A percentile compares a stretch with the other conserved stretches of the same genome.
Conservation (phyloP, 371 early-diverging fungal species). For the Lichtheimia ramosa region DNA sequence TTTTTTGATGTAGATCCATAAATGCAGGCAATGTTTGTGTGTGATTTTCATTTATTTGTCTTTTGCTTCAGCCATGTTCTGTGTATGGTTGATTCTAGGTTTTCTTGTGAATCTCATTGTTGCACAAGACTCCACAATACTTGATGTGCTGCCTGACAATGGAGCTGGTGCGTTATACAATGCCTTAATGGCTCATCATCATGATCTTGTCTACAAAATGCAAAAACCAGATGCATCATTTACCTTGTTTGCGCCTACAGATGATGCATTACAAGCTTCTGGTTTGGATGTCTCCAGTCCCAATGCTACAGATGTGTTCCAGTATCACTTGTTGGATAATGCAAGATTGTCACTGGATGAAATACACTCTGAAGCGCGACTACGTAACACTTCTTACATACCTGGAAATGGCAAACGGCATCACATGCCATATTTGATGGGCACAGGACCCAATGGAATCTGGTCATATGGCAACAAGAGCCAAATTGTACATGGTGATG, state of each 20-base stretch:
- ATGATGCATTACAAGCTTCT: background rate
- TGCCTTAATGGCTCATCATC: background rate
- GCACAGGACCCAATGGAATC: conserved; percentile 4
- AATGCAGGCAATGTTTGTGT: too few relatives aligned
- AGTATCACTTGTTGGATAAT: background rate
- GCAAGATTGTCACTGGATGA: background rate
- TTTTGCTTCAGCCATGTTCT: too few relatives aligned
- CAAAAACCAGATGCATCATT: background rate
- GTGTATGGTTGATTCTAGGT: too few relatives aligned
- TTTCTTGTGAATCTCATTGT: background rate
- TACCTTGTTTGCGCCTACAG: conserved; percentile 5
- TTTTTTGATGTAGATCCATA: too few relatives aligned
- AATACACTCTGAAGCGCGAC: background rate
- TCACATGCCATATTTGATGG: conserved; percentile 1
- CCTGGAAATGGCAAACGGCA: conserved; percentile 1
- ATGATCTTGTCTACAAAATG: background rate
- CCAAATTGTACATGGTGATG: background rate
- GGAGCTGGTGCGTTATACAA: conserved; percentile 3
- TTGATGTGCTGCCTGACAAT: conserved; percentile 5
- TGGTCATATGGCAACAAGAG: conserved; percentile 9
- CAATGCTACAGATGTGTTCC: background rate
- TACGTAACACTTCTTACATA: background rate
- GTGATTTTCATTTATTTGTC: too few relatives aligned
- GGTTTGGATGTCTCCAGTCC: too few relatives aligned
- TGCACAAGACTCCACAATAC: conserved; percentile 3